phyloP scores from a whole-genome alignment of 495 filamentous ascomycete species.

The Xylaria sp. region DNA sequence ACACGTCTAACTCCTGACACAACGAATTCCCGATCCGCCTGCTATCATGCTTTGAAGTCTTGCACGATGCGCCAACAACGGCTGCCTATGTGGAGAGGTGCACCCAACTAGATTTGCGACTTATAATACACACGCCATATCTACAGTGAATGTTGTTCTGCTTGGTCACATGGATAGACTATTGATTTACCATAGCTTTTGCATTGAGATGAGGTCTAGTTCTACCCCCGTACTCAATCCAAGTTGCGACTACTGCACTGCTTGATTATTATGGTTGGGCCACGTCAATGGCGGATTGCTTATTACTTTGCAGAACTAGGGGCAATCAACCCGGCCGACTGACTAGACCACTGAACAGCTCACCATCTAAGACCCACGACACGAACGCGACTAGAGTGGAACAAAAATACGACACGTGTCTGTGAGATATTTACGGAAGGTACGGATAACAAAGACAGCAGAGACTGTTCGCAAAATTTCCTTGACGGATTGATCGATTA shows the following conservation, averaged over 20 bases:
- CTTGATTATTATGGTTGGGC: not conserved
- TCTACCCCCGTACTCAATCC: not conserved
- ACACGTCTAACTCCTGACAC: not conserved
- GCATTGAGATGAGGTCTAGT: not conserved
- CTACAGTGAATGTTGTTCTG: not conserved
- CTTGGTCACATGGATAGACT: not conserved
- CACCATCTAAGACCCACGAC: not conserved
- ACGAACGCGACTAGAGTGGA: not conserved
- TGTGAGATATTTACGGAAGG: constrained; percentile 17
- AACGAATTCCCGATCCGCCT: not conserved
- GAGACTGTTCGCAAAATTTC: constrained; percentile 30
- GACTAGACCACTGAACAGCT: not conserved
- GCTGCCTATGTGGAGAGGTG: not conserved
- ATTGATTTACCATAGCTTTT: not conserved
- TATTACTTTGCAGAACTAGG: not conserved
- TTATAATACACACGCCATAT: not conserved
- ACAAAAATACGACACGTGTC: not conserved
- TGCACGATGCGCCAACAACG: not conserved
- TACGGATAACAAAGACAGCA: not conserved
- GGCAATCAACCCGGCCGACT: not conserved
- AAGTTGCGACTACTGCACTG: not conserved
- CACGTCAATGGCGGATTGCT: too few species aligned
- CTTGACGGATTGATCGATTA: constrained; percentile 38
- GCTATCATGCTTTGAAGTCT: not conserved
- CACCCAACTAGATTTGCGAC: not conserved